These are phyloP conservation scores for Metschnikowia arizonensis DNA, from an alignment of 805 yeast species.

Conservation along the genomic window DNA sequence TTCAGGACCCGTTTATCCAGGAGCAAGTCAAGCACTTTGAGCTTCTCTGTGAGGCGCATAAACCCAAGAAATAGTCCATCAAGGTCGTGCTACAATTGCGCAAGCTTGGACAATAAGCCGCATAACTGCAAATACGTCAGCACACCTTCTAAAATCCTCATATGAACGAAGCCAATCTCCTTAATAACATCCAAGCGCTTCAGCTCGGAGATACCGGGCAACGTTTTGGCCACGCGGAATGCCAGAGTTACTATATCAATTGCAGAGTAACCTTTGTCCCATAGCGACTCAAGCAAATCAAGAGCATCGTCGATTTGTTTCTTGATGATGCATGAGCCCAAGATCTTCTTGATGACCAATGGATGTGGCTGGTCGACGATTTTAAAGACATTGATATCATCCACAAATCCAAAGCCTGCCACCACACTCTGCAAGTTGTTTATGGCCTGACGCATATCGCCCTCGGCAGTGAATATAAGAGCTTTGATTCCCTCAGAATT, in stretches of 20 bases:
- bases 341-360: slow-evolving; percentile 62
- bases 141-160: slow-evolving; percentile 92
- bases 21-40: slow-evolving; percentile 40
- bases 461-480: slow-evolving; percentile 90
- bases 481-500: slow-evolving; percentile 92
- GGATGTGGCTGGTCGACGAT: slow-evolving; percentile 98
- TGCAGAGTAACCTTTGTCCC: slow-evolving; percentile 91
- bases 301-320: slow-evolving; percentile 60
- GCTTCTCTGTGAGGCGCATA: slow-evolving; percentile 38
- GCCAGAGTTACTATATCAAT: slow-evolving; percentile 89
- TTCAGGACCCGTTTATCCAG: slow-evolving; percentile 23
- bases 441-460: slow-evolving; percentile 98
- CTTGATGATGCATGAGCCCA: slow-evolving; percentile 41
- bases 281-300: slow-evolving; percentile 58
- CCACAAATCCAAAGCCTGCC: slow-evolving; percentile 90
- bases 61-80: slow-evolving; percentile 12
- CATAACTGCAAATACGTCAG: slow-evolving; percentile 81
- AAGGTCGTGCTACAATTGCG: slow-evolving; percentile 9
- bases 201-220: slow-evolving; percentile 65
- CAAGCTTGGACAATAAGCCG: slow-evolving; percentile 67
- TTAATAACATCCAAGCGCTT: slow-evolving; percentile 71
- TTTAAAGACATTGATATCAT: slow-evolving; percentile 86
- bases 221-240: slow-evolving; percentile 78
- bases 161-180: slow-evolving; percentile 86
- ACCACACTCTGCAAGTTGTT: slow-evolving; percentile 91